phyloP scores from a whole-genome alignment of 306 rosid species.

The Vigna unguiculata region DNA sequence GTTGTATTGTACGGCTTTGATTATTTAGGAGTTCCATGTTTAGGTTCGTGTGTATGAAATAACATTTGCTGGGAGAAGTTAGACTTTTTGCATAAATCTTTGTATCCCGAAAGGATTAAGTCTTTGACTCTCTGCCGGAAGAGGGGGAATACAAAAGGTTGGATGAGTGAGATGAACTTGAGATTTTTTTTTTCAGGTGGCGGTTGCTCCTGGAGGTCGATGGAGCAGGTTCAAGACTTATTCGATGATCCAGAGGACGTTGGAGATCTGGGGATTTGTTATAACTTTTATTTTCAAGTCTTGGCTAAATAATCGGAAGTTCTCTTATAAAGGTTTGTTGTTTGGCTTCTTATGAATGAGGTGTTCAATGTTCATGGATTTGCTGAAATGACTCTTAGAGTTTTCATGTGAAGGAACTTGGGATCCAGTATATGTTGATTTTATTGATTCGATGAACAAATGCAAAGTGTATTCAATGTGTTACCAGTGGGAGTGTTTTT shows the following conservation, averaged over 20 bases:
- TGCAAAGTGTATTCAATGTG: neutral
- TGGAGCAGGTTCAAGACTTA: slow-evolving; percentile 98
- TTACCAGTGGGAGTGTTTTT: neutral
- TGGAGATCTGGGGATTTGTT: slow-evolving; percentile 99
- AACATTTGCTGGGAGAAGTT: neutral
- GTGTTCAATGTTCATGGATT: slow-evolving; percentile 25
- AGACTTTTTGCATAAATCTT: neutral
- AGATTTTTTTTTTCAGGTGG: slow-evolving; percentile 65
- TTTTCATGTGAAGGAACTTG: neutral
- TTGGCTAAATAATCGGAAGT: slow-evolving; percentile 83
- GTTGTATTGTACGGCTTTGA: neutral
- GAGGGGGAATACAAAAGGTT: slow-evolving; percentile 12
- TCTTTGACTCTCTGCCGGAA: neutral
- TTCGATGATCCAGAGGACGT: slow-evolving; percentile 92
- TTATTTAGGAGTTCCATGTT: neutral
- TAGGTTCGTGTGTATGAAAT: neutral
- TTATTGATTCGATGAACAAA: neutral
- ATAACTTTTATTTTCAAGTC: slow-evolving; percentile 75
- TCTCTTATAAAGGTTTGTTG: slow-evolving; percentile 78
- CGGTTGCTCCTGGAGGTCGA: slow-evolving; percentile 95
- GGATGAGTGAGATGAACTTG: slow-evolving; percentile 26
- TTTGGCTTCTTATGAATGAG: slow-evolving; percentile 30
- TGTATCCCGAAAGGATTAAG: neutral
- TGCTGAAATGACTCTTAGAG: neutral
- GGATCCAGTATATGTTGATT: slow-evolving; percentile 14